Percentiles rank a stretch among this genome's conserved stretches.
Evolutionary conservation across 352 stramenopile genomes (phyloP).

Genomic region (Thraustochytrium sp.): DNA sequence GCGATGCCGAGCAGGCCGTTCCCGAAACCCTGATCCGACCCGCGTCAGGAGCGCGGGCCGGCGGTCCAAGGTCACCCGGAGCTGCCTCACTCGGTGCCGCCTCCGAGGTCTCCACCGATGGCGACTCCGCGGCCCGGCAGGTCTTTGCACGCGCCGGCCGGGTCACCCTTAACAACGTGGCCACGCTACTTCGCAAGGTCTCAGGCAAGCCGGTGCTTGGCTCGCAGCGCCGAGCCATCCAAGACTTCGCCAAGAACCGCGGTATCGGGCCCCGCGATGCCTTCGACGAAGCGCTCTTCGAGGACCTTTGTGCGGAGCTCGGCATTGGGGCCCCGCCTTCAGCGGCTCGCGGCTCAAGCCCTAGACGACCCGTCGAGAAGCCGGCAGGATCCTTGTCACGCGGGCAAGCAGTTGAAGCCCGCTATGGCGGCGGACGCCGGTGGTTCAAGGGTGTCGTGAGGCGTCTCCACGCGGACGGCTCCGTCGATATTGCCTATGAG

Average conservation of each 20-base stretch:
- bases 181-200: neutral
- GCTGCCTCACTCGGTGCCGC: too few species aligned
- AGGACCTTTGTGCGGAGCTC: slow-evolving; percentile 9
- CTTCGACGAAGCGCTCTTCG: neutral
- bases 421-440: slow-evolving; percentile 54
- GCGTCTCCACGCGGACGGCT: slow-evolving; percentile 42
- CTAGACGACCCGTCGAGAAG: neutral
- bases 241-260: neutral
- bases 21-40: neutral
- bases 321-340: neutral
- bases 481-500: slow-evolving; percentile 48
- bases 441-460: slow-evolving; percentile 59
- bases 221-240: neutral
- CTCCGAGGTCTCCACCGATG: too few species aligned
- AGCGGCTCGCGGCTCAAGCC: neutral
- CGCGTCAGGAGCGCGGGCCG: neutral
- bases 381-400: slow-evolving; percentile 46
- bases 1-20: slow-evolving; percentile 61
- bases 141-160: neutral
- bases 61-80: too few species aligned
- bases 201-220: neutral
- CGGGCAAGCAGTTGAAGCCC: slow-evolving; percentile 56
- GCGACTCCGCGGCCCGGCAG: too few species aligned
- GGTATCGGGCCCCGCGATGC: slow-evolving; percentile 10
- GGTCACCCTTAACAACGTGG: neutral